Base-by-base conservation (phyloP, 2,329 filamentous ascomycete genomes). In the Cladosporium sp. region DNA sequence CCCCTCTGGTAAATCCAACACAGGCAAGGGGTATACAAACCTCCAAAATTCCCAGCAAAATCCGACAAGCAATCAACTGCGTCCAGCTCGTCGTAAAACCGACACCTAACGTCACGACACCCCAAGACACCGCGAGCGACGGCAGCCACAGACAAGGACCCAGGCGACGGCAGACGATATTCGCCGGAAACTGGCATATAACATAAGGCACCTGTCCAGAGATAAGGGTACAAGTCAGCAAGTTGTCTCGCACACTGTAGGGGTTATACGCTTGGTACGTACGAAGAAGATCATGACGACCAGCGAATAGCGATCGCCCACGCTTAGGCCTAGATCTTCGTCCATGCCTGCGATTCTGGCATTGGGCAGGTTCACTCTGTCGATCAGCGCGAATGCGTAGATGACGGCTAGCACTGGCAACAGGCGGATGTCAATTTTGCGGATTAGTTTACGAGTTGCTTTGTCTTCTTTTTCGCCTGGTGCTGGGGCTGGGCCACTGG, bases 311-410 rank as follows among this genome's bases (percentile, higher is more conserved):
- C 49, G 28, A 35, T 55, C 58, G 22, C 49, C 60, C 12, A 49
- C 40, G 6, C 54, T 58, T 4, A 59, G 25, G 8, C n/a, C 24
- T 10, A 78, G 58, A 12, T 77, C 73, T 4, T 54, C 59, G 5
- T 63, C 73, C 75, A 77, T 78, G 56, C 81, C 89, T 17, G 90
- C 89, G 69, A 93, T 87, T 45, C 83, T 83, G 37, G 88, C 89
- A 22, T 83, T 78, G n/a, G 83, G 83, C 68, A 92, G 74, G 71
- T 93, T 93, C 1, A 87, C 90, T 35, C 90, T 79, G 68, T 94
- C 90, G 84, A 93, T 89, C 59, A 93, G 75, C 62, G 83, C 87
- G 65, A 90, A 79, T 68, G 87, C 90, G 72, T 92, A 92, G 17
- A 64, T 60, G 19, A 57, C 50, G 5, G 58, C 60, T 37, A 64